Base-by-base conservation (phyloP, 2,329 filamentous ascomycete species). In the Penicillium sp. region DNA sequence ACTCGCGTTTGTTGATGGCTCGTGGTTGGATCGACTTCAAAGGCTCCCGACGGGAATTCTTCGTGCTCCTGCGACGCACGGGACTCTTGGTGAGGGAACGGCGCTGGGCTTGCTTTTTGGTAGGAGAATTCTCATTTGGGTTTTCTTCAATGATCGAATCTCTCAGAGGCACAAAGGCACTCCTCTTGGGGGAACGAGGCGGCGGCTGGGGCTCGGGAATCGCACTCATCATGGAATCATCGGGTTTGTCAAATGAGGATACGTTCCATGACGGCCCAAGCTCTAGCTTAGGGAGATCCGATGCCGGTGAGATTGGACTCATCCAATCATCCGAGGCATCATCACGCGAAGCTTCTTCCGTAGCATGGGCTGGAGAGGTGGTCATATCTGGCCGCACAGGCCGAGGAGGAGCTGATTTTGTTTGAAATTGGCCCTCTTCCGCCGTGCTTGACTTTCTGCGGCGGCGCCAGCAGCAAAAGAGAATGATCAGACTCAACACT, bases 401-500 rank as follows among this genome's bases (percentile, higher is more conserved):
- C 5, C 44, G 49, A 8, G 49, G 45, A 1, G 54, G 46, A 9
- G 47, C 35, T 26, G 32, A 26, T 26, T 59, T 61, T 16, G 50
- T 43, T 28, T 50, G 47, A 8, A 50, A 45, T 18, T 51, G 30
- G 7, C 48, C 56, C 20, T 54, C 50, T 33, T 55, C 48, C 5
- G 49, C 39, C 1, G 47, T 45, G 7, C 50, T 30, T n/a, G 50
- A 41, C 39, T 40, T 50, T 38, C 59, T 57, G 32, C 57, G 53
- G 29, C 55, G 59, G 32, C 58, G 60, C 54, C 58, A 60, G 42
- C 59, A 57, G 36, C 54, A 62, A 37, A 65, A 59, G 6, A 65
- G 42, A 22, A 61, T 49, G 6, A 59, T 35, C 18, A 50, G 26
- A 27, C 53, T 57, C 14, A 55, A 40, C 8, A 62, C 37, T 9